These are phyloP conservation scores for Aspergillus novoparasiticus DNA, from an alignment of 2,329 filamentous ascomycete species.

Conservation along the genomic window DNA sequence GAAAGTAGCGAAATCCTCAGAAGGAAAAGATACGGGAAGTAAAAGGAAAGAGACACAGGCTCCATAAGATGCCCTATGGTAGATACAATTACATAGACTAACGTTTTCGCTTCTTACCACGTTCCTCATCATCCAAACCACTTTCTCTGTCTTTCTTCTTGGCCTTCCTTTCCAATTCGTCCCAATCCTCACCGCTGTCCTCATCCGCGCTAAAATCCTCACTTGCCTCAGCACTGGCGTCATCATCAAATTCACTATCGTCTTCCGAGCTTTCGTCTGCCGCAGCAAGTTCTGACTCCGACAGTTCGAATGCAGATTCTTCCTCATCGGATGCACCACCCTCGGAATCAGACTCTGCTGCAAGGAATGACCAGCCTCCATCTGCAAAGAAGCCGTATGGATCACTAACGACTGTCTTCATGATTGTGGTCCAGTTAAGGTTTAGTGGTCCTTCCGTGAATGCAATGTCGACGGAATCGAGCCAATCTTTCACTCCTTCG, in stretches of 20 bases:
- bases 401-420: constrained; percentile 96
- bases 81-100: constrained; percentile 32
- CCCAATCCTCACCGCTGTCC: constrained; percentile 87
- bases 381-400: constrained; percentile 94
- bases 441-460: constrained; percentile 95
- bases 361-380: constrained; percentile 92
- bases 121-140: constrained; percentile 57
- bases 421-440: constrained; percentile 98
- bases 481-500: constrained; percentile 95
- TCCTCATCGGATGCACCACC: constrained; percentile 76
- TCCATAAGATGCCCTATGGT: neutral
- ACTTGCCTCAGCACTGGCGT: constrained; percentile 75
- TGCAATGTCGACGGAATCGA: constrained; percentile 92
- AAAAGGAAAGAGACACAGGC: constrained; percentile 1
- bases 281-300: constrained; percentile 74
- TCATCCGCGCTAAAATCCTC: constrained; percentile 66
- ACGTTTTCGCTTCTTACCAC: constrained; percentile 74
- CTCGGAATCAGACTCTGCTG: constrained; percentile 84
- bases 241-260: constrained; percentile 90
- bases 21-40: constrained; percentile 6
- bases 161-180: constrained; percentile 88
- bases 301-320: constrained; percentile 89
- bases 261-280: constrained; percentile 81
- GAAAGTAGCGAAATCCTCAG: neutral
- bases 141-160: constrained; percentile 63